phyloP scores from a whole-genome alignment of 2,329 filamentous ascomycete genomes.

The Trichoderma brevicompactum region DNA sequence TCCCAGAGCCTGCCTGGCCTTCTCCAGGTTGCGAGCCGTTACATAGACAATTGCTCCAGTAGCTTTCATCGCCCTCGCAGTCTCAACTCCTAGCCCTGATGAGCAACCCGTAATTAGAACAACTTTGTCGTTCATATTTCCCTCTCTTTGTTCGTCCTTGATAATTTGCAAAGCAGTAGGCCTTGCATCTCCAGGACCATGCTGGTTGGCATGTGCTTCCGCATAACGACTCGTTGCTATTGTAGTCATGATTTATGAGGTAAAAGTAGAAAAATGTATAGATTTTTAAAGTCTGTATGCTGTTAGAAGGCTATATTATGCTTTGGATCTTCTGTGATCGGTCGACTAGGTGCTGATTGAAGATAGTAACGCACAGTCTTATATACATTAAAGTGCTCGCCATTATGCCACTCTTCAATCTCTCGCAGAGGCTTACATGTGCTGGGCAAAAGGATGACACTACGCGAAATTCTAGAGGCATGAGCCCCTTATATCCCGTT shows the following conservation, averaged over 20 bases:
- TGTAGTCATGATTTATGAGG: not conserved
- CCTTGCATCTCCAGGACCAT: slow-evolving; percentile 46
- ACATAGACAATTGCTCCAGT: slow-evolving; percentile 41
- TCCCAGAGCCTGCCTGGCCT: slow-evolving; percentile 32
- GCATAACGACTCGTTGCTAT: slow-evolving; percentile 27
- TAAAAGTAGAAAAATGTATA: not conserved
- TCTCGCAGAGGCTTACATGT: not conserved
- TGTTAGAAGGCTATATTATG: not conserved
- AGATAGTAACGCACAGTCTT: not conserved
- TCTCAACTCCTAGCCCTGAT: slow-evolving; percentile 51
- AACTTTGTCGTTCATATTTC: slow-evolving; percentile 44
- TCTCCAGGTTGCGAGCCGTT: slow-evolving; percentile 36
- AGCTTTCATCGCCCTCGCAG: slow-evolving; percentile 47
- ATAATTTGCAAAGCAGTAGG: slow-evolving; percentile 49
- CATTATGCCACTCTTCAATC: not conserved
- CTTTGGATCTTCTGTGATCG: not conserved
- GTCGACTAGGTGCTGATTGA: not conserved
- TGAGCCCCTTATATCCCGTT: not conserved
- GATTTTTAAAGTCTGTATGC: not conserved
- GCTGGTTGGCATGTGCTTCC: slow-evolving; percentile 42
- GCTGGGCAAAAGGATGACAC: not conserved
- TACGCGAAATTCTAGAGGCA: not conserved
- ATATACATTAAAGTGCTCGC: not conserved
- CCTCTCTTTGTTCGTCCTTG: slow-evolving; percentile 42
- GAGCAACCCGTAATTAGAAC: slow-evolving; percentile 51